Base-by-base conservation (phyloP, 257 asterid genomes). In the Forsythia viridissima region DNA sequence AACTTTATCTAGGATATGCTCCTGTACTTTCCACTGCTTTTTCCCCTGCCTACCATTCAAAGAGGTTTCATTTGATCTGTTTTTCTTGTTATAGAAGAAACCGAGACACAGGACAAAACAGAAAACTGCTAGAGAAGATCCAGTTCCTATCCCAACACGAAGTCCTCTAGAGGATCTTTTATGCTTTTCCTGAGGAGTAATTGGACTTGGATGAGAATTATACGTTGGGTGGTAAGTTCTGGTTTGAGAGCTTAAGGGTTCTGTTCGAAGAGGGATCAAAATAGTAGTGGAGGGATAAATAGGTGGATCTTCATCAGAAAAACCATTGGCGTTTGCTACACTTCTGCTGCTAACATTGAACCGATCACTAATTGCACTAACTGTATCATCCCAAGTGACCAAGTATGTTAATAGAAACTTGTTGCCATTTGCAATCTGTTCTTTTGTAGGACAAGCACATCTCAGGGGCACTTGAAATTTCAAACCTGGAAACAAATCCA, bases 361-460 rank as follows among this genome's bases (percentile, higher is more conserved):
- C 84, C 76, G 72, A 0, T 46, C 0, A 70, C 94, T 85, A 74
- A 91, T 73, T 11, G 12, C 39, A 68, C 77, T 20, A 80, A 88
- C 65, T 8, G 55, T 71, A 79, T 88, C 92, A 2, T 71, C 59
- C 88, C 75, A 61, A 18, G 85, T 80, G 59, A 91, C 80, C 82
- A 88, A 70, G 82, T 85, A 86, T 1, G 96, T 87, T 48, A 91
- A 51, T 80, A 92, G 72, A 81, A 85, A 89, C 76, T 85, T 85
- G 0, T 82, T 73, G 16, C 92, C 93, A 0, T 84, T 76, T 16
- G 24, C 67, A 9, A 79, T 69, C 81, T 91, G 96, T 70, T 88
- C 72, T 44, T 63, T 65, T 24, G 88, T 75, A 61, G 96, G 97
- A 71, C 97, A 92, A 65, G 96, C 94, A 70, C 97, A 92, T 68